A percentile compares a stretch with the other conserved stretches of the same genome.
phyloP scores from a whole-genome alignment of 345 rosid species.

The Arabidopsis thaliana region DNA sequence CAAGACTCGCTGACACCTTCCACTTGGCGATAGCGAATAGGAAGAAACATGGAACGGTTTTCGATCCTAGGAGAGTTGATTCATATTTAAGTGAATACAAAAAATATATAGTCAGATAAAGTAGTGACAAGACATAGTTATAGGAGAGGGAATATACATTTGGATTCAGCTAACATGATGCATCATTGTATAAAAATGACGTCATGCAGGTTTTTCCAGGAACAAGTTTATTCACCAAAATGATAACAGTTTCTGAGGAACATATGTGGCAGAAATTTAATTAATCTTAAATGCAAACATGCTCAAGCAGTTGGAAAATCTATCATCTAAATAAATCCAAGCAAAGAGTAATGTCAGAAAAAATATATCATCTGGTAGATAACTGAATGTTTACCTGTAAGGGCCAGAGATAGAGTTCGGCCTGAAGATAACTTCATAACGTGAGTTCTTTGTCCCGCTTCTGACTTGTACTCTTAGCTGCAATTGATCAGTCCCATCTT shows the following conservation, averaged over 20 bases:
- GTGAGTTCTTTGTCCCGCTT: conserved; percentile 89
- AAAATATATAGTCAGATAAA: conserved; percentile 16
- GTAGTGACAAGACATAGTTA: conserved; percentile 7
- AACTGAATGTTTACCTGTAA: conserved; percentile 68
- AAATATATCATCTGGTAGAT: conserved; percentile 27
- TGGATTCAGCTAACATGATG: conserved; percentile 25
- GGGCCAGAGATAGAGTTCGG: conserved; percentile 81
- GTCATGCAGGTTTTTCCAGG: conserved; percentile 8
- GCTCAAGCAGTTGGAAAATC: conserved; percentile 18
- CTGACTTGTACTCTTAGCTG: conserved; percentile 82
- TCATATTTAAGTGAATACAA: conserved; percentile 9
- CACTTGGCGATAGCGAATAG: conserved; percentile 84
- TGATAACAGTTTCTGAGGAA: conserved; percentile 11
- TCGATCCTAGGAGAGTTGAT: conserved; percentile 70
- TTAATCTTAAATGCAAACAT: conserved; percentile 18
- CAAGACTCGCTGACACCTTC: conserved; percentile 76
- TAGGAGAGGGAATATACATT: conserved; percentile 19
- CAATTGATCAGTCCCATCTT: conserved; percentile 56
- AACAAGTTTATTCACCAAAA: conserved; percentile 3
- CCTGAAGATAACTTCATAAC: conserved; percentile 89
- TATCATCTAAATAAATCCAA: conserved; percentile 6
- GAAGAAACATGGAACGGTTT: conserved; percentile 85
- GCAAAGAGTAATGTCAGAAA: conserved; percentile 20
- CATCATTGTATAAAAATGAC: conserved; percentile 9
- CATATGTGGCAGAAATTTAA: background rate